Evolutionary conservation across 2,329 filamentous ascomycete genomes (phyloP).

Genomic region (Calonectria pseudoturangicola): DNA sequence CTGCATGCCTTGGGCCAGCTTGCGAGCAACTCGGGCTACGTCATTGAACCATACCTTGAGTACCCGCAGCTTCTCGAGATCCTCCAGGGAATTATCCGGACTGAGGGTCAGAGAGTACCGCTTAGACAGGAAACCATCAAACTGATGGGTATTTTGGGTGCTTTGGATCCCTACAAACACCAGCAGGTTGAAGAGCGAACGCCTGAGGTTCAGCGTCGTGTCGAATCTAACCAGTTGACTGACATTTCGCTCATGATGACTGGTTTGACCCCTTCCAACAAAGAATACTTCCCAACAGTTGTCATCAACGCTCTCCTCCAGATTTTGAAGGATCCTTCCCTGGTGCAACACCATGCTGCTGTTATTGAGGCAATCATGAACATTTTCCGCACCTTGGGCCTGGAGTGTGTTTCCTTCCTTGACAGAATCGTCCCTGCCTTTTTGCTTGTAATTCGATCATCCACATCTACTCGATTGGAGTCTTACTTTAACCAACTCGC

Average conservation of each 20-base stretch:
- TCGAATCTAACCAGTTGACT: constrained; percentile 81
- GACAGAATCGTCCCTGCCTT: constrained; percentile 97
- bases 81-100: constrained; percentile 94
- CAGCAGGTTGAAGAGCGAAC: constrained; percentile 92
- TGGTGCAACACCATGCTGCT: constrained; percentile 92
- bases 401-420: constrained; percentile 97
- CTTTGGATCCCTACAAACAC: constrained; percentile 96
- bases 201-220: constrained; percentile 84
- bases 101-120: constrained; percentile 87
- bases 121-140: constrained; percentile 97
- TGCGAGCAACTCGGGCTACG: constrained; percentile 97
- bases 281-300: constrained; percentile 98
- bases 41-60: constrained; percentile 95
- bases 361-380: constrained; percentile 99
- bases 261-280: constrained; percentile 94
- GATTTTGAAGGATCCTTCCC: constrained; percentile 91
- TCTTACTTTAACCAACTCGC: constrained; percentile 98
- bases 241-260: constrained; percentile 99
- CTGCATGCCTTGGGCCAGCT: constrained; percentile 93
- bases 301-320: constrained; percentile 97
- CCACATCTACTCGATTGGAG: constrained; percentile 86
- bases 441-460: constrained; percentile 89
- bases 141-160: constrained; percentile 94
- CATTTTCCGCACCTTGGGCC: constrained; percentile 95
- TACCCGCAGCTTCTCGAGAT: constrained; percentile 96